Percentiles rank a stretch among this genome's conserved stretches.
These are phyloP conservation scores for Septoria petroselini DNA, from an alignment of 2,329 filamentous ascomycete species.

Conservation along the genomic window DNA sequence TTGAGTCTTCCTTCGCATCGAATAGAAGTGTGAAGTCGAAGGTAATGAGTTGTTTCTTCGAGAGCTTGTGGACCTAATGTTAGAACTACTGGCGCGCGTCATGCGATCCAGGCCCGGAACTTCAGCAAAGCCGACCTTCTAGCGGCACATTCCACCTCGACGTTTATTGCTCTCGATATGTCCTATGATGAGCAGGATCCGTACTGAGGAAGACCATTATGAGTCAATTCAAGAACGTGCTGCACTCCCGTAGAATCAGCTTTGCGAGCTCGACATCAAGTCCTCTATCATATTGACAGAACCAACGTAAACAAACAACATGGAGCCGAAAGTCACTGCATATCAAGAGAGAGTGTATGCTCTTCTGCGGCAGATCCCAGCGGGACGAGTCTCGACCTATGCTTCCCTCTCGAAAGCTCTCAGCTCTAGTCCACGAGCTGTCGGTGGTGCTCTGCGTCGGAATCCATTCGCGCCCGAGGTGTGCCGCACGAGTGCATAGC, in stretches of 20 bases:
- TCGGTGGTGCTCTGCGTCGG: slow-evolving; percentile 70
- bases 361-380: slow-evolving; percentile 72
- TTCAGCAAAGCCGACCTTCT: no score
- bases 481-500: no score
- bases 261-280: not conserved
- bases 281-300: no score
- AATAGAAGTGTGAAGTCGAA: no score
- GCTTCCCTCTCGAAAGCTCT: slow-evolving; percentile 66
- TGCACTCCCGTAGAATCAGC: not conserved
- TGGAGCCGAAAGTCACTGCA: slow-evolving; percentile 8
- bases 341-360: slow-evolving; percentile 57
- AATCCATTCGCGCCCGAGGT: slow-evolving; percentile 83
- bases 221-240: not conserved
- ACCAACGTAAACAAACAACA: not conserved
- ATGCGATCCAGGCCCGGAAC: no score
- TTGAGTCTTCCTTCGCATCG: no score
- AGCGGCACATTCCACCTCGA: no score
- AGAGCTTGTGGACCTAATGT: no score
- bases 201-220: not conserved
- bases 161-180: slow-evolving; percentile 7
- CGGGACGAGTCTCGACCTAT: slow-evolving; percentile 70
- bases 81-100: no score
- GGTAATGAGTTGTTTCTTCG: no score
- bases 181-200: not conserved
- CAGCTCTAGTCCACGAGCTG: slow-evolving; percentile 68